Evolutionary conservation across 768 basidiomycete genomes (phyloP).

Genomic region (Kwoniella dejecticola): DNA sequence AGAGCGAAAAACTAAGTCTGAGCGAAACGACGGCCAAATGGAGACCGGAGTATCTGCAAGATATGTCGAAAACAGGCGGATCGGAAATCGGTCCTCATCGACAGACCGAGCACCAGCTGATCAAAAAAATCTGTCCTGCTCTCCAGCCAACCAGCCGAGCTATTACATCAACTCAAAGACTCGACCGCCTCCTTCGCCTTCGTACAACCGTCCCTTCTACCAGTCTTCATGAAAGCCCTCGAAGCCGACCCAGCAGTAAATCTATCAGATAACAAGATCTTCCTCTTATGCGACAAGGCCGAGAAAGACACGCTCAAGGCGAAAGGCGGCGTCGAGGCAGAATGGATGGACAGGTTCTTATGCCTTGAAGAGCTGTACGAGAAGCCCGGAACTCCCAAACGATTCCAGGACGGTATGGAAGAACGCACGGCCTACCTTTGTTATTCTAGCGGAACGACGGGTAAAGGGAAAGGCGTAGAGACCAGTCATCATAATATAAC

Average conservation of each 20-base stretch:
- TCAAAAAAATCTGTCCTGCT: too few relatives aligned
- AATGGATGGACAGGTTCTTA: slow-evolving; percentile 28
- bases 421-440: slow-evolving; percentile 51
- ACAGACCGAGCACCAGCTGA: too few relatives aligned
- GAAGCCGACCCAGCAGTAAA: slow-evolving; percentile 50
- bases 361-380: slow-evolving; percentile 35
- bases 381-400: slow-evolving; percentile 8
- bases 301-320: slow-evolving; percentile 6
- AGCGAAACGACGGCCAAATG: too few relatives aligned
- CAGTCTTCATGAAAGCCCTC: slow-evolving; percentile 65
- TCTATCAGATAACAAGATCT: slow-evolving; percentile 60
- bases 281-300: slow-evolving; percentile 60
- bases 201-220: slow-evolving; percentile 65
- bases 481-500: slow-evolving; percentile 64
- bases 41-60: too few relatives aligned
- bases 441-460: slow-evolving; percentile 55
- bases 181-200: slow-evolving; percentile 68
- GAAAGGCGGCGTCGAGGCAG: slow-evolving; percentile 33
- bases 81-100: too few relatives aligned
- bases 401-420: slow-evolving; percentile 29
- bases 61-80: too few relatives aligned
- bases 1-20: background rate
- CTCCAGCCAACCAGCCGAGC: slow-evolving; percentile 71
- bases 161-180: slow-evolving; percentile 71
- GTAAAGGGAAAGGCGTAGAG: slow-evolving; percentile 54